Base-by-base conservation (phyloP, 768 basidiomycete species). In the Mycena olivaceomarginata region DNA sequence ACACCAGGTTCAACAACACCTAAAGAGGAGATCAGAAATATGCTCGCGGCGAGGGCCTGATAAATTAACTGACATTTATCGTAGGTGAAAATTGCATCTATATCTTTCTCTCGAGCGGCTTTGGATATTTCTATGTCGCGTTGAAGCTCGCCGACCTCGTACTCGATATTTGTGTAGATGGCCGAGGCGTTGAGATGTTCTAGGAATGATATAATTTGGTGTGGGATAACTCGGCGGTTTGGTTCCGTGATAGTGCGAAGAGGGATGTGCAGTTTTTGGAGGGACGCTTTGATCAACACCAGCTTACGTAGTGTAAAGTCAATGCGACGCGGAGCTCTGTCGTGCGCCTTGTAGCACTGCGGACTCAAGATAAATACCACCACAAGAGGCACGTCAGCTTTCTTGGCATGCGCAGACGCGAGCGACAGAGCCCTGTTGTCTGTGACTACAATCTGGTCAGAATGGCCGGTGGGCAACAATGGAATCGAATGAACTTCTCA, bases 291-390 rank as follows among this genome's bases (percentile, higher is more conserved):
- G 74, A 98, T 85, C 40, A 85, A 70, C 8, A 83, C 83, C 20
- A 98, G 87, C 82, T 97, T 98, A 20, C 97, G 92, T 48, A 98
- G 89, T 2, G 93, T 90, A 79, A 98, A 98, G 83, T 98, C 97
- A 67, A 99, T 94, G 67, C 94, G 90, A 60, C 95, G 91, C 8
- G 93, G 85, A 74, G 94, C 90, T 76, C 94, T 89, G 79, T 98
- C 97, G 83, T 99, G 97, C 0, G 95, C 94, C 39, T 90, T 84
- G 81, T 94, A 98, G 82, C 98, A 97, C 74, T 95, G 93, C 0
- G 96, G 95, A 57, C 95, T 96, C 67, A 98, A 82, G 43, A 96
- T 85, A 83, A 96, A 97, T n/a, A 98, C 82, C 1, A 90, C 93
- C 31, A 98, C 80, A 39, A 99, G 91, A 0, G 96, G 95, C 25